Conservation (phyloP, 164 flowering plant genomes). For the Vitis rotundifolia region DNA sequence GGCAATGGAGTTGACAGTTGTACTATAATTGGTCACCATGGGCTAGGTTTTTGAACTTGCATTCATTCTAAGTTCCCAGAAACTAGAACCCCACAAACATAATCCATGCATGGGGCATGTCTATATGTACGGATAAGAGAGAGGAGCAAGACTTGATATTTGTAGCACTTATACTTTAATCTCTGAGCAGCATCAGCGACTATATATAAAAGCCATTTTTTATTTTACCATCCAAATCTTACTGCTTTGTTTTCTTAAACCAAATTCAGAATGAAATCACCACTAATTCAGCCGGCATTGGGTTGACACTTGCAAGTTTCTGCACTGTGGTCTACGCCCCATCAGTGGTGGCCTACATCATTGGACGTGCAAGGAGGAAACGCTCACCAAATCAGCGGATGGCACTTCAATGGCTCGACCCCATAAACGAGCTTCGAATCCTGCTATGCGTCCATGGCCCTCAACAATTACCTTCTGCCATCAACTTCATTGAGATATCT, state of each 20-base stretch:
- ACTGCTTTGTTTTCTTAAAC: background rate
- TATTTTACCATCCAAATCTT: too few relatives aligned
- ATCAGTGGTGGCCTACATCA: slow-evolving; percentile 38
- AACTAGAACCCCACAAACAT: too few relatives aligned
- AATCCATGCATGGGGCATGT: too few relatives aligned
- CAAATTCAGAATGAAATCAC: slow-evolving; percentile 26
- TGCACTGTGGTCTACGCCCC: slow-evolving; percentile 50
- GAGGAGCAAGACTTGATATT: too few relatives aligned
- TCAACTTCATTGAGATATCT: slow-evolving; percentile 66
- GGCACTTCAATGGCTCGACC: slow-evolving; percentile 63
- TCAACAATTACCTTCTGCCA: slow-evolving; percentile 42
- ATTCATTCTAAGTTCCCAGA: too few relatives aligned
- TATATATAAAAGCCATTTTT: too few relatives aligned
- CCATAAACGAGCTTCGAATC: slow-evolving; percentile 50
- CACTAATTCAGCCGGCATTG: slow-evolving; percentile 24
- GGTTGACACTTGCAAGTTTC: slow-evolving; percentile 22
- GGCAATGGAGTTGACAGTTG: too few relatives aligned
- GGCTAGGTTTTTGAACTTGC: too few relatives aligned
- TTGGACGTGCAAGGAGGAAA: slow-evolving; percentile 47
- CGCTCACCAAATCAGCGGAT: slow-evolving; percentile 38
- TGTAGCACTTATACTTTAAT: too few relatives aligned
- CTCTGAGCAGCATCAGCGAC: too few relatives aligned
- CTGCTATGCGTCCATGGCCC: slow-evolving; percentile 54
- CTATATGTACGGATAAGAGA: too few relatives aligned
- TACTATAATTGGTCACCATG: too few relatives aligned